Base-by-base conservation (phyloP, 192 early-diverging fungal genomes). In the Linnemannia elongata region DNA sequence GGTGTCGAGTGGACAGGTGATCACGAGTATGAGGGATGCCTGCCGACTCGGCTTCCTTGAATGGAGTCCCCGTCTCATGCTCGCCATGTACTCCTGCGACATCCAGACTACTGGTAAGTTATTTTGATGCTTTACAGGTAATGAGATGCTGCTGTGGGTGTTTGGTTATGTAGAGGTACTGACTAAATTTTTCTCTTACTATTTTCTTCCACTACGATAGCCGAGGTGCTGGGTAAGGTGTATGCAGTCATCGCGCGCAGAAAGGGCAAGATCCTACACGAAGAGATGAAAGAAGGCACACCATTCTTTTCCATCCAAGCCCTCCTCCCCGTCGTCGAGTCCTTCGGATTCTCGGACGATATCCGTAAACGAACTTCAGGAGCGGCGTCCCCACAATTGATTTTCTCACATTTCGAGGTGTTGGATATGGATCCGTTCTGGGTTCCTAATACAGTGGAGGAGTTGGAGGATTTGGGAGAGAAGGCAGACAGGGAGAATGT, bases 281-380 rank as follows among this genome's bases (percentile, higher is more conserved):
- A 99, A 77, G 98, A 99, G 82, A 94, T 99, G 91, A 96, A 97
- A 87, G 99, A 99, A 79, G 99, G 98, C 55, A 99, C 99, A 5
- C 96, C 97, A 4, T 98, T 98, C 82, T 99, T 98, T 88, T 93
- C 94, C 54, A 97, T 99, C 86, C 92, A 93, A 78, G 93, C 97
- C 0, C 77, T 93, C 17, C 87, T 99, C 27, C 99, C 99, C 6
- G 97, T 99, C 22, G 93, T 99, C 38, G 99, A 99, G 87, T 96
- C 95, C 70, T 99, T 99, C 93, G 99, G 99, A n/a, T 99, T 99
- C 89, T 94, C 97, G 12, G 99, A 99, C 85, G 97, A 99, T 83
- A 96, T 99, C 39, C 94, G 99, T 35, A 99, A 97, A 87, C 91
- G 96, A 79, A 98, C 98, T 1, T 97, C 97, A 1, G 99, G 99